Evolutionary conservation across 1,139 yeast species (phyloP), one percentile per base, ranked within the genome.

Genomic region (Yamadazyma pseudoaaseri): DNA sequence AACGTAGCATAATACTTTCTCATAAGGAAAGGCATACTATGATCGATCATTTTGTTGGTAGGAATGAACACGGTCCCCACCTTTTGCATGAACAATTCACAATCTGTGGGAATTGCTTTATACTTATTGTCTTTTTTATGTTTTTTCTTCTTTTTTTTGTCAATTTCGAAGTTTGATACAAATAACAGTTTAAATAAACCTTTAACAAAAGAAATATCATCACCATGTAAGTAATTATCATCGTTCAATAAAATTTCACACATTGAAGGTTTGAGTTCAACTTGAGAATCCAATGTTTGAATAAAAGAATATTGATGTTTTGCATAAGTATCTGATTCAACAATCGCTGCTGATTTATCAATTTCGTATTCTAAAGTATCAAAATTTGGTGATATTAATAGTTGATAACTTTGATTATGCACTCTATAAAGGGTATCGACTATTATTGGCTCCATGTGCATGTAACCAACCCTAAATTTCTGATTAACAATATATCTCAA

Each of bases 291-390:
- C 3, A 86, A 65, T 0, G 87, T 92, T 41, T 86, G 95, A 6
- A 90, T 79, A 17, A 77, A 76, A 0, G 95, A 83, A 44, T 80
- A 68, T 45, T 81, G 86, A 34, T 81, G 77, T 27, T 76, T 73
- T 2, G 96, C 92, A 37, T 63, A 60, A 29, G 82, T 55, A 51
- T 87, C 87, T 0, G 70, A 55, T 21, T 82, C 87, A 3, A 85
- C 74, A 3, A 87, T 65, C 6, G 61, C 70, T 1, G 73, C 65
- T 1, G 69, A 54, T 15, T 64, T 59, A 48, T 82, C 86, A n/a
- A 79, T 60, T 15, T 60, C 54, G 38, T 59, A 67, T 32, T 63
- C 64, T 31, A 41, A 30, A 16, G 51, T 38, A 7, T 51, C 57
- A 20, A 56, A 52, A 33, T 64, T 60, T 6, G 69, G 65, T 0